Base-by-base conservation (phyloP, 345 rosid genomes). In the Populus tremula region DNA sequence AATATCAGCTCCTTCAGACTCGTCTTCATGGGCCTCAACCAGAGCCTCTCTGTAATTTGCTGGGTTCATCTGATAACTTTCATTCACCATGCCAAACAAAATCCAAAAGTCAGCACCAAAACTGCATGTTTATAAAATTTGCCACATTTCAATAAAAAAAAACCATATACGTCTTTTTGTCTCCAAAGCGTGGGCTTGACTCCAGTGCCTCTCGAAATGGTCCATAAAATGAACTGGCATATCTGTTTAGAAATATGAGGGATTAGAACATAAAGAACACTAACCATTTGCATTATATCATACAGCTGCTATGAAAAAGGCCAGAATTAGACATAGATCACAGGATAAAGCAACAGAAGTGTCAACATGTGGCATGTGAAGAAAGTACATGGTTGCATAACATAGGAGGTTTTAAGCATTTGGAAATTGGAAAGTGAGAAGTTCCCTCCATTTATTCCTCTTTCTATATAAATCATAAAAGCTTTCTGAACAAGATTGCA, bases 1-100 rank as follows among this genome's bases (percentile, higher is more conserved):
- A 78, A 95, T 93, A 78, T 93, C 99, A 49, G 99, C 99, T 84
- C 99, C 99, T 87, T 95, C 99, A 77, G 93, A 83, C 74, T 93
- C 99, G 69, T 95, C 99, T 85, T 82, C 99, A 8, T 71, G 87
- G 17, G 90, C 91, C 86, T 95, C 99, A 21, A 93, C 83, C 80
- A 95, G 83, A 47, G 99, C 96, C 80, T 95, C 99, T 87, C 97
- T 86, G 62, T 93, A 92, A 67, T 95, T 95, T 12, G 99, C 94
- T 62, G 97, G 98, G 76, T 93, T 95, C 98, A 95, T 95, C 89
- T 95, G 99, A 84, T 95, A 95, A 66, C 99, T 95, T 78, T 88
- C 79, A 82, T 85, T 78, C 67, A 73, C 69, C 75, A 88, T 82
- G 75, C 70, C 68, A 87, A 61, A 63, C 39, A 77, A 77, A 36